Base-by-base conservation (phyloP, 1,284 basidiomycete genomes). In the Paramarasmius palmivorus region DNA sequence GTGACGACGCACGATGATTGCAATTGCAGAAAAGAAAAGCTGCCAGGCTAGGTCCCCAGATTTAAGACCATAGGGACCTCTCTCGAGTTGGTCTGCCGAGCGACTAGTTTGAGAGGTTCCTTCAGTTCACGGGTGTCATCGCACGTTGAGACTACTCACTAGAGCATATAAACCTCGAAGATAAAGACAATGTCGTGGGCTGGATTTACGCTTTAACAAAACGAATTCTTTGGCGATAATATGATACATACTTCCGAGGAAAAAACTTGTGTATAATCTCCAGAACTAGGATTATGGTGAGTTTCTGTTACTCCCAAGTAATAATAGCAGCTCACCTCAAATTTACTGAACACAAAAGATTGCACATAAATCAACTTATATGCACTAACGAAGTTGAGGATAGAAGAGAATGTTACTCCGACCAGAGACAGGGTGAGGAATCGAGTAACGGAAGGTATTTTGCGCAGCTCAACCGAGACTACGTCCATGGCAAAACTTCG, bases 31-130 rank as follows among this genome's bases (percentile, higher is more conserved):
- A 80, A 85, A 68, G 52, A 82, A 63, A 17, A 88, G 73, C 59
- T 90, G 90, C 81, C 84, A 91, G 19, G 85, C 86, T 50, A 85
- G 80, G 68, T 92, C 89, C 2, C 86, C 78, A 1, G 88, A 86
- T 48, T 79, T 78, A n/a, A 74, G 66, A 1, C 66, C 58, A 63
- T 83, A 93, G 40, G 83, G 74, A n/a, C 73, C 72, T 19, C 74
- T 71, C 67, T 93, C 91, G 5, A 93, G 71, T 36, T 81, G 73
- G 56, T 82, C 73, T 15, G 83, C 75, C 50, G 81, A 83, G 52
- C 82, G 85, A 63, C 89, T 92, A 57, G 4, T 39, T 41, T 14
- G 8, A 29, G 36, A 19, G 19, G 36, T 52, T 47, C 23, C 5
- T 17, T 2, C 25, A 53, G 53, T 26, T 51, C 25, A 38, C 20